Base-by-base conservation (phyloP, 140 eudicot genomes). In the Anethum foeniculum region DNA sequence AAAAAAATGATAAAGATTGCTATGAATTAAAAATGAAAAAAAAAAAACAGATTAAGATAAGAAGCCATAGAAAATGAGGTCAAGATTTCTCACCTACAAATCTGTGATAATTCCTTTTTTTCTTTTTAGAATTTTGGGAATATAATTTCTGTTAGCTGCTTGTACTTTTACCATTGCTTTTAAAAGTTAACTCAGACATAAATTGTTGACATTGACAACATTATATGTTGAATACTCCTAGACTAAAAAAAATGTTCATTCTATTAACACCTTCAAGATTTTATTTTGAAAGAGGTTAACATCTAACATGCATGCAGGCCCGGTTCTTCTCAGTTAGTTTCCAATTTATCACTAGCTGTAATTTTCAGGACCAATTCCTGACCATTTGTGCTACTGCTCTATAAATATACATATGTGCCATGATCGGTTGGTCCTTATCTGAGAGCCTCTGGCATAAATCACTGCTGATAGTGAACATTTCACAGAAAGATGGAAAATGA, bases 401-500 rank as follows among this genome's bases (percentile, higher is more conserved):
- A n/a, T 36, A 60, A 60, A 60, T 9, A 60, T 16, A 60, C 8
- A n/a, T 23, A 9, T 60, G 69, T 58, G 13, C 69, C 69, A 60
- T n/a, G 6, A 60, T 60, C 69, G 2, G 69, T 25, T 60, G 69
- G 34, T 25, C 69, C 69, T 25, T 60, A 10, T 25, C 15, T 25
- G 34, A 60, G 34, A 60, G 69, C 0, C 32, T 60, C 34, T 60
- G 32, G 69, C 69, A n/a, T 12, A 60, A 60, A n/a, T 60, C 69
- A 4, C 44, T 68, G 44, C 39, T 68, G 43, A 68, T 68, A 6
- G 75, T 30, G 75, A 16, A 68, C 16, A 9, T 60, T 25, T 9
- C 16, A 25, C 32, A 60, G n/a, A 18, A 67, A 44, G 75, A 86
- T 78, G 90, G 81, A 81, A 32, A 88, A 83, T 65, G 87, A 60